Evolutionary conservation across 257 asterid species (phyloP).

Genomic region (Gentiana macrophylla): DNA sequence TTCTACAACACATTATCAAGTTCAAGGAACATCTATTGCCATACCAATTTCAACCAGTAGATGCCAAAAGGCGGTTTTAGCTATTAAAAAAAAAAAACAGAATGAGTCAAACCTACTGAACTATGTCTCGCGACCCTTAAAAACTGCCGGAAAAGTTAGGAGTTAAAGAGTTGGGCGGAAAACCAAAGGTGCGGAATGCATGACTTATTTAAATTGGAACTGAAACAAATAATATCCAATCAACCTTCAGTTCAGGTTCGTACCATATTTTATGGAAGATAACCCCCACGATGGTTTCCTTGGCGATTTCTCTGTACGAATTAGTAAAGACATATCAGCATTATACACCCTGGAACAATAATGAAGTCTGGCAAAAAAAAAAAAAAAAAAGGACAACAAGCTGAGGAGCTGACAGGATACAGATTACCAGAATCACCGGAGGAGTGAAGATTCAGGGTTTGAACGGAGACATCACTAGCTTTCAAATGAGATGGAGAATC

Average conservation of each 20-base stretch:
- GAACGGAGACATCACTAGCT: constrained; percentile 19
- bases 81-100: background rate
- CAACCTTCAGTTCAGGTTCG: background rate
- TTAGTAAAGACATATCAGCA: background rate
- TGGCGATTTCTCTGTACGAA: constrained; percentile 31
- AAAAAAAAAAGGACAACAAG: background rate
- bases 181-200: background rate
- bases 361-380: background rate
- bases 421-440: constrained; percentile 30
- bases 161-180: background rate
- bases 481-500: constrained; percentile 3
- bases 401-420: constrained; percentile 2
- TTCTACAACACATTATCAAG: background rate
- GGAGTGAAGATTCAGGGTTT: constrained; percentile 27
- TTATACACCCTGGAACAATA: background rate
- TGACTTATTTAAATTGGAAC: constrained; percentile 2
- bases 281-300: constrained; percentile 26
- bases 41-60: too few relatives aligned
- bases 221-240: background rate
- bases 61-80: too few relatives aligned
- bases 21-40: too few relatives aligned
- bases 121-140: too few relatives aligned
- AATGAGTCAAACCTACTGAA: background rate
- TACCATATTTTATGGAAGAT: constrained; percentile 39
- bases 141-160: background rate